Conservation (phyloP, 1,284 basidiomycete genomes). For the Sporisorium scitamineum region DNA sequence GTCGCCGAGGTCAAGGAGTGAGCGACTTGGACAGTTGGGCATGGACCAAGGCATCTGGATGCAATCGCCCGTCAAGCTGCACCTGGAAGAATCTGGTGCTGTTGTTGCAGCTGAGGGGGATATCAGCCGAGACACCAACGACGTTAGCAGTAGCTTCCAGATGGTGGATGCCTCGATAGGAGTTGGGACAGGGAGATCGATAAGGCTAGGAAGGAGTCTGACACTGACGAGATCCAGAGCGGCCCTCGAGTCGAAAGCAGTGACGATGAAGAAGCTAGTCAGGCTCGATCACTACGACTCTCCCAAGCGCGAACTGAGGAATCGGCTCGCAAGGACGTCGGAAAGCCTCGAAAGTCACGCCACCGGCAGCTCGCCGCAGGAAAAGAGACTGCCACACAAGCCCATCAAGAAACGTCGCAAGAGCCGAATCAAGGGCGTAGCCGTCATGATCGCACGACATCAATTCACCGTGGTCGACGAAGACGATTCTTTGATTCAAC, state of each 20-base stretch:
- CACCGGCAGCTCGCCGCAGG: not conserved
- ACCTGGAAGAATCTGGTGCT: not conserved
- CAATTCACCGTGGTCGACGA: constrained; percentile 44
- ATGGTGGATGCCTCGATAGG: not conserved
- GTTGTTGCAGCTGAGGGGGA: not conserved
- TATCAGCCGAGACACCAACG: not conserved
- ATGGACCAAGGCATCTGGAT: constrained; percentile 40
- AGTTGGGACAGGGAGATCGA: not conserved
- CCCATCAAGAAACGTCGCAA: constrained; percentile 33
- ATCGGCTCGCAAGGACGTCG: constrained; percentile 15
- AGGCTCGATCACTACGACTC: constrained; percentile 22
- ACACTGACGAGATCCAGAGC: constrained; percentile 10
- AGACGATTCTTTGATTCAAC: constrained; percentile 33
- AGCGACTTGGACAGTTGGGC: constrained; percentile 22
- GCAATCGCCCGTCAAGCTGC: constrained; percentile 22
- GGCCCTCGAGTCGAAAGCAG: constrained; percentile 4
- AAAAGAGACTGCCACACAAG: constrained; percentile 23
- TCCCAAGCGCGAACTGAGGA: constrained; percentile 24
- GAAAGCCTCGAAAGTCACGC: no score
- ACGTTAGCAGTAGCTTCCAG: constrained; percentile 11
- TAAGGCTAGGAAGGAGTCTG: constrained; percentile 15
- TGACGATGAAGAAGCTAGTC: constrained; percentile 14
- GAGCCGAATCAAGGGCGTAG: constrained; percentile 39
- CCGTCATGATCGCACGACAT: constrained; percentile 35
- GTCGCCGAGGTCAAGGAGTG: constrained; percentile 13